phyloP scores from a whole-genome alignment of 2,329 filamentous ascomycete genomes.

The Phialemoniopsis sp. region DNA sequence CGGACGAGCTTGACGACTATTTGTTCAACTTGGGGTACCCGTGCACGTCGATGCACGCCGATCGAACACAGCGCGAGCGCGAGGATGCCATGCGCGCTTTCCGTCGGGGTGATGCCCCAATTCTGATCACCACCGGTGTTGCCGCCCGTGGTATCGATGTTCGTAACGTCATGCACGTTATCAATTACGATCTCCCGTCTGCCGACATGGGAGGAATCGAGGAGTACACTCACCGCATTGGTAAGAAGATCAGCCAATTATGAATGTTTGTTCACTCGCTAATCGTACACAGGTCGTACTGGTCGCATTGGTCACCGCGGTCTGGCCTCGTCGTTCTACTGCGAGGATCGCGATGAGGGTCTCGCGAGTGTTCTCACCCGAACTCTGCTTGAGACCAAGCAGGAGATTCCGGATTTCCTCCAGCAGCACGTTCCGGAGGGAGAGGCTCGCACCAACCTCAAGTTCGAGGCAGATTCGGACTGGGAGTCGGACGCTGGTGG shows the following conservation, averaged over 20 bases:
- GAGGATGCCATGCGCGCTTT: constrained; percentile 90
- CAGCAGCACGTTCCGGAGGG: constrained; percentile 57
- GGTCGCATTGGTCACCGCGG: constrained; percentile 88
- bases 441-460: constrained; percentile 36
- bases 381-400: constrained; percentile 74
- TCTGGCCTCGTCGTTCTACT: constrained; percentile 82
- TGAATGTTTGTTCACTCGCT: constrained; percentile 7
- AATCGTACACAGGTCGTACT: constrained; percentile 64
- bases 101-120: constrained; percentile 67
- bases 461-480: constrained; percentile 53
- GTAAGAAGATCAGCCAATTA: constrained; percentile 40
- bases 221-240: constrained; percentile 93
- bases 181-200: constrained; percentile 87
- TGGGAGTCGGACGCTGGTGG: constrained; percentile 32
- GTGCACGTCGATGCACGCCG: constrained; percentile 81
- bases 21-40: constrained; percentile 78
- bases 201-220: constrained; percentile 77
- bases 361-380: constrained; percentile 73
- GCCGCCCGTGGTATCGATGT: constrained; percentile 87
- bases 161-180: constrained; percentile 79
- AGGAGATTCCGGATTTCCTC: constrained; percentile 80
- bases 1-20: constrained; percentile 84
- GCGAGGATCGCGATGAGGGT: constrained; percentile 66
- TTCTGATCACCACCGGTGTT: constrained; percentile 83
- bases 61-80: constrained; percentile 84